phyloP scores from a whole-genome alignment of 1,284 basidiomycete species.

The Chondrostereum purpureum region DNA sequence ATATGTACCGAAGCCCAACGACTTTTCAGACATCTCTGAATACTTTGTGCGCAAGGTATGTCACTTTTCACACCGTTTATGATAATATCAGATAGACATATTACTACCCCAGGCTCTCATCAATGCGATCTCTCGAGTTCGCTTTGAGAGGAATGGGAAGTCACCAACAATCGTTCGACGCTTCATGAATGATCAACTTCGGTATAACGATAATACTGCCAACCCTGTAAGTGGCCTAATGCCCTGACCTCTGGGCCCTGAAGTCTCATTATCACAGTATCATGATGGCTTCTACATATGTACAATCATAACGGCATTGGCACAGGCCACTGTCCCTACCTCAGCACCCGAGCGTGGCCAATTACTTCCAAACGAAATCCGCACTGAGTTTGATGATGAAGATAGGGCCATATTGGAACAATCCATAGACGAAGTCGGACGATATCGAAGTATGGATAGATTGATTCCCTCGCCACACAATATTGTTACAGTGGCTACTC shows the following conservation, averaged over 20 bases:
- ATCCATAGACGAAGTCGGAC: conserved; percentile 76
- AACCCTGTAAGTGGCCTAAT: conserved; percentile 60
- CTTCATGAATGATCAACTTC: conserved; percentile 85
- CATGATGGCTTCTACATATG: conserved; percentile 92
- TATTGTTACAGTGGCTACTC: conserved; percentile 82
- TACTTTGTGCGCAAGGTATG: conserved; percentile 92
- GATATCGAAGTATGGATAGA: conserved; percentile 91
- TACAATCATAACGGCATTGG: conserved; percentile 78
- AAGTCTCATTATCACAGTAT: conserved; percentile 43
- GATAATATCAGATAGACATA: conserved; percentile 8
- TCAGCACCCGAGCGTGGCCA: conserved; percentile 74
- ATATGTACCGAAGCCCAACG: conserved; percentile 88
- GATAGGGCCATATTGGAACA: conserved; percentile 65
- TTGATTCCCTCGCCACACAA: conserved; percentile 95
- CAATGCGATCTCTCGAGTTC: conserved; percentile 77
- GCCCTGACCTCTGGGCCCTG: not conserved
- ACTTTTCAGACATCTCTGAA: conserved; percentile 87
- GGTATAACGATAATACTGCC: conserved; percentile 92
- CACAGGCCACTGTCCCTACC: conserved; percentile 69
- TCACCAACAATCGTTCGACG: conserved; percentile 85
- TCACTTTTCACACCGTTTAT: conserved; percentile 6
- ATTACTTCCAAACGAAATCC: conserved; percentile 61
- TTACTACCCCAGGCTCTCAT: conserved; percentile 55
- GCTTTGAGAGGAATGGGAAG: conserved; percentile 75
- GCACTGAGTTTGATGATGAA: conserved; percentile 55